Percentiles rank a stretch among this genome's conserved stretches.
Evolutionary conservation across 1,284 basidiomycete genomes (phyloP).

Genomic region (Leccinum angustisporum): DNA sequence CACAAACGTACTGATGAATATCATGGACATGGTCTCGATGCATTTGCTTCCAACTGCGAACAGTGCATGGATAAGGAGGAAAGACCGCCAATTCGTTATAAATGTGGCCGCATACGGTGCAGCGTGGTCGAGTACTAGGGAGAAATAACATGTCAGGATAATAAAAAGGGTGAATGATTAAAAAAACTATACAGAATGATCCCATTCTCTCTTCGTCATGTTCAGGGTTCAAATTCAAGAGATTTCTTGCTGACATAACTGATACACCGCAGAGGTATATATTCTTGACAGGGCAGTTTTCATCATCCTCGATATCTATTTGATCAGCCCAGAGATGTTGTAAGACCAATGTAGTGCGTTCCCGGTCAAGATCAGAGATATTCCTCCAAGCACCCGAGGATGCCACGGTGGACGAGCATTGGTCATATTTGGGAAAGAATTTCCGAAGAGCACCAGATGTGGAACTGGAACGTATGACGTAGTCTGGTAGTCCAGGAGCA

Average conservation of each 20-base stretch:
- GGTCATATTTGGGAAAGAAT: not conserved
- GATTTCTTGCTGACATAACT: not conserved
- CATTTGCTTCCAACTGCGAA: slow-evolving; percentile 14
- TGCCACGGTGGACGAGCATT: not conserved
- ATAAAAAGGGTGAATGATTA: not conserved
- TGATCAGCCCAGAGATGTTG: not conserved
- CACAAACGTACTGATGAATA: slow-evolving; percentile 13
- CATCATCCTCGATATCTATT: not conserved
- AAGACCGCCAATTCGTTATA: slow-evolving; percentile 18
- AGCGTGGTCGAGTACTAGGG: slow-evolving; percentile 16
- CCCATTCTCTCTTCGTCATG: slow-evolving; percentile 13
- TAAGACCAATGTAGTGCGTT: not conserved
- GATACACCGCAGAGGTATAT: not conserved
- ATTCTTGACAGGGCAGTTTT: not conserved
- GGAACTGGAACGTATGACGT: not conserved
- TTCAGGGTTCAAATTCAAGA: slow-evolving; percentile 1
- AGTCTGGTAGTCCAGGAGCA: not conserved
- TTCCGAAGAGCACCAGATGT: not conserved
- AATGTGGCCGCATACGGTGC: slow-evolving; percentile 19
- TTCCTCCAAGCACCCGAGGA: not conserved
- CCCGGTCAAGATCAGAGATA: not conserved
- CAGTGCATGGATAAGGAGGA: not conserved
- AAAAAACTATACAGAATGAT: slow-evolving; percentile 13
- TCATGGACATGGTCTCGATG: not conserved
- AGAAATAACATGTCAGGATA: slow-evolving; percentile 1